Evolutionary conservation across 352 stramenopile genomes (phyloP).

Genomic region (Thalassiosira exigua): DNA sequence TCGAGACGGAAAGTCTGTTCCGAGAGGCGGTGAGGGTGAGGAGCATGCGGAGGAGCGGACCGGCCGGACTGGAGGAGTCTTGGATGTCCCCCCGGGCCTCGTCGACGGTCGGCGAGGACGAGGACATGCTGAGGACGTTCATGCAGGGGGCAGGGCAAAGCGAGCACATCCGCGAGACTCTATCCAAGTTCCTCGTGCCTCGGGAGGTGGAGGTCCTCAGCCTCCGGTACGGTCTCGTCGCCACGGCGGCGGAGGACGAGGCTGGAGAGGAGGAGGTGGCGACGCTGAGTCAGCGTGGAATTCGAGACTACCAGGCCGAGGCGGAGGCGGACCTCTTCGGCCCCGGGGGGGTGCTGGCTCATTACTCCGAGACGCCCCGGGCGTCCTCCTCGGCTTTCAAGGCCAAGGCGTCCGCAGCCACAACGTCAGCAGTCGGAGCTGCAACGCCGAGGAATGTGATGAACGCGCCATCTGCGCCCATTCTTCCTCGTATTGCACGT

Average conservation of each 20-base stretch:
- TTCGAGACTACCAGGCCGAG: constrained; percentile 71
- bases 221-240: constrained; percentile 72
- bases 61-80: constrained; percentile 23
- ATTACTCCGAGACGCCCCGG: constrained; percentile 42
- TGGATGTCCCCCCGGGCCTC: constrained; percentile 31
- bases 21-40: constrained; percentile 46
- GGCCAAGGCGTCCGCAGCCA: background rate
- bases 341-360: constrained; percentile 45
- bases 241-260: constrained; percentile 17
- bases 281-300: constrained; percentile 7
- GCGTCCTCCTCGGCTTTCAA: too few relatives aligned
- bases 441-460: constrained; percentile 42
- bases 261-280: background rate
- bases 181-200: constrained; percentile 70
- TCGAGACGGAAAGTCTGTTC: constrained; percentile 44
- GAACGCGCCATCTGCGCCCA: background rate
- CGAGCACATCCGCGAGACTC: constrained; percentile 60
- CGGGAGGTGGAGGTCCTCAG: constrained; percentile 80
- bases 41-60: constrained; percentile 25
- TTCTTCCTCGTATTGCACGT: too few relatives aligned
- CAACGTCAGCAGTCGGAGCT: constrained; percentile 10
- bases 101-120: background rate
- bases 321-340: constrained; percentile 75
- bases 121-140: background rate
- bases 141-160: constrained; percentile 19